Base-by-base conservation (phyloP, 495 filamentous ascomycete species). In the Penicillium coffeae region DNA sequence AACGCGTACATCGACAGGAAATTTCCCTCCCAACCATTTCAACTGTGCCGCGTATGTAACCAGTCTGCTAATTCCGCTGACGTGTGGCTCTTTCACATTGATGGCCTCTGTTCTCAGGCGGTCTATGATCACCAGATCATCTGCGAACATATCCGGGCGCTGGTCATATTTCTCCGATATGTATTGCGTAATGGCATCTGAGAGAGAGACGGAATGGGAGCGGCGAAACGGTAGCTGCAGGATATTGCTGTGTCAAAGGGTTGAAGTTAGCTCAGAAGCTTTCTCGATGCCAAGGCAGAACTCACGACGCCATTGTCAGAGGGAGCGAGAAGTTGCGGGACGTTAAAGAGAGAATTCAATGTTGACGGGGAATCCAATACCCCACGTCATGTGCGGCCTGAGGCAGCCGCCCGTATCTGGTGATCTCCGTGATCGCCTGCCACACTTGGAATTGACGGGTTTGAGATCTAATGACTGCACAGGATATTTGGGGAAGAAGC, bases 161-260 rank as follows among this genome's bases (percentile, higher is more conserved):
- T 98, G 93, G 69, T 97, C 93, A 86, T 98, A 98, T 79, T 97
- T 96, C 62, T 82, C 86, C 34, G 89, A 95, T 52, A 98, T 98
- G 72, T 98, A 97, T 60, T 95, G 88, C 53, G 88, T 90, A 58
- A 98, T 90, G 30, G 92, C 85, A 55, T 75, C 69, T 30, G 89
- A 86, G 32, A 97, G 76, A 47, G 83, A 84, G 42, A 95, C 76
- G 22, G 83, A 69, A 53, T 85, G 80, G 35, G 90, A 90, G 54
- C 82, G 86, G 51, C 93, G 90, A 69, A 98, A 98, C 3, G 91
- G 91, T 52, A 98, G 67, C 70, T 81, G 73, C 41, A 78, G 62
- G 51, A 80, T 78, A 52, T 78, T 80, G 46, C 75, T 77, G 36
- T 7, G 2, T 32, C 22, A 38, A 9, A n/a, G 37, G 21, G n/a